These are phyloP conservation scores for Periconia macrospinosa DNA, from an alignment of 2,329 filamentous ascomycete genomes.

Conservation along the genomic window DNA sequence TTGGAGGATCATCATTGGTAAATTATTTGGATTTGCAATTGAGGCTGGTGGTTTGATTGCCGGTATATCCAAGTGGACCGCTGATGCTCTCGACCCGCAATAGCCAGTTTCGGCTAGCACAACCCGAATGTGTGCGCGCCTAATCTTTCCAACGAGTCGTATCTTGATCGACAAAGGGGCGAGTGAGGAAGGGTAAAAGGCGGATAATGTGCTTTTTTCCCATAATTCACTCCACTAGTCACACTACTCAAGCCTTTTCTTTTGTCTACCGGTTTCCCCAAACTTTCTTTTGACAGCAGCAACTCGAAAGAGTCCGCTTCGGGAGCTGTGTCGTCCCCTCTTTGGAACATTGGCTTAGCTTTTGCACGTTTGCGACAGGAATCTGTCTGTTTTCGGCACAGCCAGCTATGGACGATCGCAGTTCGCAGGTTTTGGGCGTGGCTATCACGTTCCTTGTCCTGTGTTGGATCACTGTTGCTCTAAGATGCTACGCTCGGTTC, in stretches of 20 bases:
- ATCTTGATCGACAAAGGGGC: neutral
- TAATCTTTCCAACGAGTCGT: neutral
- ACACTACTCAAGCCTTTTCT: neutral
- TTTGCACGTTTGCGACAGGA: neutral
- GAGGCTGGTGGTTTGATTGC: too few relatives aligned
- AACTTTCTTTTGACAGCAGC: neutral
- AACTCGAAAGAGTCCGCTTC: neutral
- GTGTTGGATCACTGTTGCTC: conserved; percentile 41
- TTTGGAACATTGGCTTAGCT: neutral
- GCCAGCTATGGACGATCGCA: conserved; percentile 25
- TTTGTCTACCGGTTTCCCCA: neutral
- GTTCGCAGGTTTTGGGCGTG: conserved; percentile 28
- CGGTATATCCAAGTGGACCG: too few relatives aligned
- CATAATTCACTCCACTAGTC: neutral
- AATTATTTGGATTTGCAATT: too few relatives aligned
- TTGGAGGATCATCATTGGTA: too few relatives aligned
- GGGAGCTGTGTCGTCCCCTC: neutral
- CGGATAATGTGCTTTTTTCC: neutral
- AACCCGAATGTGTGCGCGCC: neutral
- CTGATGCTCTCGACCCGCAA: neutral
- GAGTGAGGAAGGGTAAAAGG: neutral
- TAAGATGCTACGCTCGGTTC: conserved; percentile 42
- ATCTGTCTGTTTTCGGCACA: neutral
- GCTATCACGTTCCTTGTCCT: conserved; percentile 41
- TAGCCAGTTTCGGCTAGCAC: neutral